Conservation (phyloP, 2,329 filamentous ascomycete species). For the Arthroderma sp. region DNA sequence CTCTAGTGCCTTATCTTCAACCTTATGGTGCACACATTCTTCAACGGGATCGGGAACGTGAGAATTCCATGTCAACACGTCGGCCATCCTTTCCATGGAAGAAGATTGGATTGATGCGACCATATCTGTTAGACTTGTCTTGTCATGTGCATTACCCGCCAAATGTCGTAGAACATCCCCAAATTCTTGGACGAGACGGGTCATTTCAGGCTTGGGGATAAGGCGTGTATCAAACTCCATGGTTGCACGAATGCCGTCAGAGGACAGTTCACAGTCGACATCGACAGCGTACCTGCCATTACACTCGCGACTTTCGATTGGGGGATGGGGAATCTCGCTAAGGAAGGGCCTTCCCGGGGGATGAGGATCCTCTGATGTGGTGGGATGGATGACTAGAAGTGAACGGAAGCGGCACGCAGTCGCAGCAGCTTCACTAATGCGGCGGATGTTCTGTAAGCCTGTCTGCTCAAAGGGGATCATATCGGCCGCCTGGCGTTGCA, state of each 20-base stretch:
- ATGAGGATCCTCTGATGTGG: neutral
- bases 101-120: slow-evolving; percentile 5
- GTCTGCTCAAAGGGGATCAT: slow-evolving; percentile 48
- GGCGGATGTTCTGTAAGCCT: slow-evolving; percentile 38
- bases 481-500: slow-evolving; percentile 45
- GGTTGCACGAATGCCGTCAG: neutral
- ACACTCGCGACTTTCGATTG: neutral
- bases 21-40: neutral
- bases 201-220: neutral
- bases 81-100: neutral
- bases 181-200: neutral
- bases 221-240: neutral
- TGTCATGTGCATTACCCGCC: neutral
- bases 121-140: neutral
- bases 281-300: neutral
- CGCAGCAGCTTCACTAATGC: slow-evolving; percentile 36
- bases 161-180: neutral
- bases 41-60: slow-evolving; percentile 12
- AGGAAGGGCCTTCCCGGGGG: neutral
- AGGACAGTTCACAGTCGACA: neutral
- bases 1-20: neutral
- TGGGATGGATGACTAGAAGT: slow-evolving; percentile 25
- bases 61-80: slow-evolving; percentile 14
- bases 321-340: neutral
- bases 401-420: slow-evolving; percentile 33